phyloP scores from a whole-genome alignment of 2,329 filamentous ascomycete genomes.

The Aspergillus fumigatus region DNA sequence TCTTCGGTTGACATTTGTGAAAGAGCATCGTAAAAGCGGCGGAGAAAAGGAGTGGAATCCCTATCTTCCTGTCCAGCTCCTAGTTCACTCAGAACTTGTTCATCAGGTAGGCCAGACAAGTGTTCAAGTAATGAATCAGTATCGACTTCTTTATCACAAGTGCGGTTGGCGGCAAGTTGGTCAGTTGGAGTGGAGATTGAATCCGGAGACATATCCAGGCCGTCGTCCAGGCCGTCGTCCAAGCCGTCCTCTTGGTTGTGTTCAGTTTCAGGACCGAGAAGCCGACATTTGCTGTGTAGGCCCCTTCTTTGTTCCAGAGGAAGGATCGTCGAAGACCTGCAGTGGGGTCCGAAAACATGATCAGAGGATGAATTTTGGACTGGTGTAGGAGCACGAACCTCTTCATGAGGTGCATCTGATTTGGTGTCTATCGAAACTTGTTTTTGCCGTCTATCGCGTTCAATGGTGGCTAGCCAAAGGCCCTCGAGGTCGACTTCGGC shows the following conservation, averaged over 20 bases:
- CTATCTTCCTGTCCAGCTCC: conserved; percentile 34
- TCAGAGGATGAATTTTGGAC: conserved; percentile 20
- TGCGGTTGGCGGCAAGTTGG: not conserved
- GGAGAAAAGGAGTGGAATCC: conserved; percentile 41
- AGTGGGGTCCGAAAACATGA: conserved; percentile 10
- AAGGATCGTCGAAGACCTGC: conserved; percentile 14
- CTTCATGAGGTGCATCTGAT: conserved; percentile 16
- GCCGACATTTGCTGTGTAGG: conserved; percentile 19
- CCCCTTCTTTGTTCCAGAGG: conserved; percentile 25
- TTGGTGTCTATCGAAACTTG: conserved; percentile 27
- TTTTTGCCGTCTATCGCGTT: conserved; percentile 36
- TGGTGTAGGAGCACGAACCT: conserved; percentile 21
- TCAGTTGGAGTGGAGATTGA: not conserved
- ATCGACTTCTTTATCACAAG: conserved; percentile 8
- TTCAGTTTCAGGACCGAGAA: not conserved
- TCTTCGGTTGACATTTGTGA: conserved; percentile 24
- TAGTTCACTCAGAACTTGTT: conserved; percentile 31
- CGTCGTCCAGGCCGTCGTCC: not conserved
- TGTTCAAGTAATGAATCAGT: conserved; percentile 21
- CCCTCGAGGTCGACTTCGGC: conserved; percentile 62
- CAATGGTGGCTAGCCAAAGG: conserved; percentile 53
- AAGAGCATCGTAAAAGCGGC: conserved; percentile 34
- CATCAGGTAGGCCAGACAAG: conserved; percentile 26
- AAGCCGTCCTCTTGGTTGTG: not conserved
- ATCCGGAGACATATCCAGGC: not conserved